Evolutionary conservation across 2,329 filamentous ascomycete species (phyloP).

Genomic region (Coniochaeta hoffmannii): DNA sequence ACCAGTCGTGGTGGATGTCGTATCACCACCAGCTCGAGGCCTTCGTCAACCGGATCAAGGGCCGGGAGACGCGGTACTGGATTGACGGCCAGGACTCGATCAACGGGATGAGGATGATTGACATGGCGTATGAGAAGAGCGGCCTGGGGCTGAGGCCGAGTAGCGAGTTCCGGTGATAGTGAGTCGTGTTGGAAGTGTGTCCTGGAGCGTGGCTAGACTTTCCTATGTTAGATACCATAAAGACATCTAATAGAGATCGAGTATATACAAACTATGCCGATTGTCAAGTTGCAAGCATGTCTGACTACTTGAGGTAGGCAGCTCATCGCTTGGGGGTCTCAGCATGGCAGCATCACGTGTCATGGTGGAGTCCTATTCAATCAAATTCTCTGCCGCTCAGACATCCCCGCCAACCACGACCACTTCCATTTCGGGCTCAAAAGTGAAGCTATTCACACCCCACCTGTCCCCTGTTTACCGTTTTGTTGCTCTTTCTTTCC

Average conservation of each 20-base stretch:
- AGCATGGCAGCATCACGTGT: background rate
- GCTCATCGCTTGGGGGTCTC: background rate
- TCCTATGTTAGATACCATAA: no score
- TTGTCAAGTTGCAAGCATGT: no score
- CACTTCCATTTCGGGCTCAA: constrained; percentile 5
- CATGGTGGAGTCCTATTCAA: background rate
- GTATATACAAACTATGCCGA: no score
- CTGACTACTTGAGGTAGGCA: background rate
- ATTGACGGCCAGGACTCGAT: constrained; percentile 33
- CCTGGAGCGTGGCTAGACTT: no score
- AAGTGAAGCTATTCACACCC: constrained; percentile 15
- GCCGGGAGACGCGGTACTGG: constrained; percentile 29
- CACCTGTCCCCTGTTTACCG: background rate
- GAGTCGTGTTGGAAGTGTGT: no score
- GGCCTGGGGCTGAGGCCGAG: constrained; percentile 14
- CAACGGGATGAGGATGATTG: constrained; percentile 35
- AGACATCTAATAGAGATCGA: no score
- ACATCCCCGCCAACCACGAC: background rate
- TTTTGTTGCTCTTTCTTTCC: background rate
- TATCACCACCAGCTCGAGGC: constrained; percentile 40
- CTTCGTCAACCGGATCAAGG: constrained; percentile 38
- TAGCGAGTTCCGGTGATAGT: constrained; percentile 3
- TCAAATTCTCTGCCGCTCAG: background rate
- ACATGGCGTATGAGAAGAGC: constrained; percentile 35
- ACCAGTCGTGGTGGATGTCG: constrained; percentile 33